Conservation (phyloP, 2,329 filamentous ascomycete genomes). For the Fusarium oxysporum region DNA sequence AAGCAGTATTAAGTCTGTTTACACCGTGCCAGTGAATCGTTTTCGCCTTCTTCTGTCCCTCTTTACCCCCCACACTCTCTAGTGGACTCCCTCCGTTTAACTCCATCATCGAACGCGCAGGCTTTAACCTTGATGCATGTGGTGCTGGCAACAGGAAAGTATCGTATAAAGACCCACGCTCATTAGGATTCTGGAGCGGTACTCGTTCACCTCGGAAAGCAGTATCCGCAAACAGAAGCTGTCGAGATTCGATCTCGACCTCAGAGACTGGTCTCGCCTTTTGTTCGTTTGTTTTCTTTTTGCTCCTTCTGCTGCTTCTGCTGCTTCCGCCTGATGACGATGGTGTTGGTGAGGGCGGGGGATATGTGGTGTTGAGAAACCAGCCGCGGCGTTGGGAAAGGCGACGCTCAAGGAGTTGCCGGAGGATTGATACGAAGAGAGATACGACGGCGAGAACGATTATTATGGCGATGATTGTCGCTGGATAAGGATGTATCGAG, state of each 20-base stretch:
- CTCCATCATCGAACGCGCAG: conserved; percentile 44
- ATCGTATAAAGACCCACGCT: conserved; percentile 40
- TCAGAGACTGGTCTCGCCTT: conserved; percentile 20
- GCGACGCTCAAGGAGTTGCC: conserved; percentile 30
- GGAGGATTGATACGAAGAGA: conserved; percentile 36
- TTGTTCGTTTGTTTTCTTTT: conserved; percentile 1
- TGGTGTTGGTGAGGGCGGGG: conserved; percentile 12
- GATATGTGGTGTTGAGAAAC: conserved; percentile 26
- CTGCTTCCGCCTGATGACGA: conserved; percentile 7
- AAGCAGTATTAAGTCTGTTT: conserved; percentile 46
- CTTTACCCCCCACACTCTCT: conserved; percentile 18
- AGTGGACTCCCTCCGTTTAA: conserved; percentile 38
- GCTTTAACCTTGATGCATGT: conserved; percentile 37
- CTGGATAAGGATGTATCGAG: conserved; percentile 28
- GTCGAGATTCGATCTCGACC: conserved; percentile 34
- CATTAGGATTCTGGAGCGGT: conserved; percentile 31
- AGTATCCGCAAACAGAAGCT: conserved; percentile 29
- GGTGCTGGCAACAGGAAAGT: conserved; percentile 41
- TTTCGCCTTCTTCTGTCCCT: conserved; percentile 34
- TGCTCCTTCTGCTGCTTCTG: conserved; percentile 6
- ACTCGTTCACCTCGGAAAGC: conserved; percentile 26
- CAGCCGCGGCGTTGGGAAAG: conserved; percentile 25
- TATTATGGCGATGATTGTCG: conserved; percentile 37
- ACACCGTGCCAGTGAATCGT: conserved; percentile 46
- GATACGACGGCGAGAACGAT: conserved; percentile 32